A percentile compares a stretch with the other conserved stretches of the same genome.
Conservation (phyloP, 257 asterid genomes). For the Thymus mandschuricus region DNA sequence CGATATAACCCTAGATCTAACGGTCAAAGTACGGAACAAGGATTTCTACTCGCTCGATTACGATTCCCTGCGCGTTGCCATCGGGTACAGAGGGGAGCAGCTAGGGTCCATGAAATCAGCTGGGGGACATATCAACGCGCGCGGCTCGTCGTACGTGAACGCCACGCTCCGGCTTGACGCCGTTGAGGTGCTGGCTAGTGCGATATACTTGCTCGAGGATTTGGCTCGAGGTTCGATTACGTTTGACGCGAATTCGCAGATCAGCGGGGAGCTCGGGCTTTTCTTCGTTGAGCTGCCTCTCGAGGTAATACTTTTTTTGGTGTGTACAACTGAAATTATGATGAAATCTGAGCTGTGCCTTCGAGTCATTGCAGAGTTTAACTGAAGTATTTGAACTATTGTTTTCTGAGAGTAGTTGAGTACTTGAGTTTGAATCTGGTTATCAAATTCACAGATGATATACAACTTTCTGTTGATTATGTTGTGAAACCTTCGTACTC, state of each 20-base stretch:
- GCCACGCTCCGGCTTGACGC: slow-evolving; percentile 66
- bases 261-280: slow-evolving; percentile 69
- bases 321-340: not conserved
- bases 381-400: not conserved
- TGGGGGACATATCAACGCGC: slow-evolving; percentile 64
- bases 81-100: slow-evolving; percentile 70
- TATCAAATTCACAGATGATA: not conserved
- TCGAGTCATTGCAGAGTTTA: not conserved
- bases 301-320: slow-evolving; percentile 43
- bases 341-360: slow-evolving; percentile 4
- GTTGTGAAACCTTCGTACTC: not conserved
- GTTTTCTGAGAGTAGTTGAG: not conserved
- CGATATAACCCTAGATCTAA: slow-evolving; percentile 67
- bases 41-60: slow-evolving; percentile 75
- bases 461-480: not conserved
- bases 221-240: slow-evolving; percentile 59
- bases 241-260: slow-evolving; percentile 65
- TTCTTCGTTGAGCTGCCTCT: slow-evolving; percentile 62
- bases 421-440: not conserved
- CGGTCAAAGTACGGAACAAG: slow-evolving; percentile 61
- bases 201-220: slow-evolving; percentile 63
- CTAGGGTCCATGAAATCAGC: slow-evolving; percentile 60
- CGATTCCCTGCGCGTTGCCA: slow-evolving; percentile 46
- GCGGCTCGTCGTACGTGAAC: slow-evolving; percentile 62
- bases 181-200: slow-evolving; percentile 56